Evolutionary conservation across 1,139 yeast genomes (phyloP), one percentile per base, ranked within the genome.

Genomic region (Scheffersomyces titani): DNA sequence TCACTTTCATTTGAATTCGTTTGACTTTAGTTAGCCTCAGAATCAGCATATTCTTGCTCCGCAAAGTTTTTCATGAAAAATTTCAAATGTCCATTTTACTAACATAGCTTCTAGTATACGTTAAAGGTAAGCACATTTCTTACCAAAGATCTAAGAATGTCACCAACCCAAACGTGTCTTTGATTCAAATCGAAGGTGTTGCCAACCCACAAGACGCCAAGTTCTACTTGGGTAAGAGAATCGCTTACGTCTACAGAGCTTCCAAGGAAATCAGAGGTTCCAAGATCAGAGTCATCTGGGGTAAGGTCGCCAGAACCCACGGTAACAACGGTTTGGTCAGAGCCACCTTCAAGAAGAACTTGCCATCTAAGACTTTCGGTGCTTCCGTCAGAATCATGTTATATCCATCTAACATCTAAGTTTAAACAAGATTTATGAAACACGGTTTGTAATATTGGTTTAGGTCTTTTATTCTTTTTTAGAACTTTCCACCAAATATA

Each of bases 271-370:
- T 92, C 76, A 91, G 97, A 88, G 98, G 98, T 79, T 85, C 98
- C 75, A 94, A 94, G 88, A 90, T 94, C 85, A 92, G 99, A 88
- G 98, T 96, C 76, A 92, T 94, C 85, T 94, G 99, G 99, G 99
- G 99, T 82, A 90, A 90, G 84, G 87, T 94, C 73, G 85, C 96
- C 84, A 92, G 98, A 89, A 84, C 98, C 72, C 99, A 94, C 90
- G 99, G 99, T 82, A 91, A 89, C 94, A 85, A 90, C 75, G 99
- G 99, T 84, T 85, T 91, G 71, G 98, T 94, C 73, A 94, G 99
- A 86, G 99, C 99, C 77, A 91, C 88, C 85, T 94, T 94, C 96
- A 93, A 91, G 85, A 89, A 91, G 85, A 94, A 94, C 93, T 90
- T 94, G 79, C 99, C 99, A 82, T 93, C 99, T 74, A 92, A 93